These are phyloP conservation scores for Metschnikowia reukaufii DNA, from an alignment of 805 yeast genomes.

Conservation along the genomic window DNA sequence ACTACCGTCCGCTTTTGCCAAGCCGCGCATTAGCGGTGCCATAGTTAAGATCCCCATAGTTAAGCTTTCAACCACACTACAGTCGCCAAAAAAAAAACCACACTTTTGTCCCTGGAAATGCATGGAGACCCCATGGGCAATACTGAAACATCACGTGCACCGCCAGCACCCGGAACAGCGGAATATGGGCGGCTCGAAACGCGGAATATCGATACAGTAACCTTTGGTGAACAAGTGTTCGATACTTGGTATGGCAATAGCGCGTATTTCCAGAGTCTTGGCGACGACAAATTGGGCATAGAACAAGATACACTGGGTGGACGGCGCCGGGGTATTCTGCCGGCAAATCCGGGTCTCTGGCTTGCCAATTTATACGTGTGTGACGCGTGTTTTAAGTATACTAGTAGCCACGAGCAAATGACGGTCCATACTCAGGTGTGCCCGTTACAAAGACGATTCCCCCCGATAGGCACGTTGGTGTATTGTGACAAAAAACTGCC, in stretches of 20 bases:
- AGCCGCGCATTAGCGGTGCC: too few species aligned
- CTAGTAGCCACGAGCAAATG: constrained; percentile 48
- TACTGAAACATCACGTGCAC: not conserved
- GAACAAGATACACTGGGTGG: constrained; percentile 14
- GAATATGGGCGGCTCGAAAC: constrained; percentile 60
- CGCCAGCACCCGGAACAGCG: constrained; percentile 6
- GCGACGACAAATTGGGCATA: constrained; percentile 29
- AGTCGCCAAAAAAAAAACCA: not conserved
- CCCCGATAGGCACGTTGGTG: constrained; percentile 62
- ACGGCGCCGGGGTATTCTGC: constrained; percentile 12
- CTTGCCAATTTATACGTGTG: constrained; percentile 68
- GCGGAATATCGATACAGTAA: constrained; percentile 65
- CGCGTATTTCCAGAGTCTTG: constrained; percentile 56
- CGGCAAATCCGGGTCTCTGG: constrained; percentile 44
- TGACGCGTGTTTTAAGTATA: constrained; percentile 80
- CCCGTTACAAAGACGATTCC: constrained; percentile 28
- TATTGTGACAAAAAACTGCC: constrained; percentile 56
- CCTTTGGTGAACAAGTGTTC: constrained; percentile 65
- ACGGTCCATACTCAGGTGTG: constrained; percentile 53
- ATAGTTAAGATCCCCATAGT: too few species aligned
- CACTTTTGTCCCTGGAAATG: not conserved
- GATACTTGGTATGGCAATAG: constrained; percentile 88
- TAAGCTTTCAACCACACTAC: too few species aligned
- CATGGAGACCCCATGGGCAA: too few species aligned
- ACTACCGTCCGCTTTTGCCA: too few species aligned